These are phyloP conservation scores for Arthrobotrys sphaeroides DNA, from an alignment of 2,329 filamentous ascomycete genomes.

Conservation along the genomic window DNA sequence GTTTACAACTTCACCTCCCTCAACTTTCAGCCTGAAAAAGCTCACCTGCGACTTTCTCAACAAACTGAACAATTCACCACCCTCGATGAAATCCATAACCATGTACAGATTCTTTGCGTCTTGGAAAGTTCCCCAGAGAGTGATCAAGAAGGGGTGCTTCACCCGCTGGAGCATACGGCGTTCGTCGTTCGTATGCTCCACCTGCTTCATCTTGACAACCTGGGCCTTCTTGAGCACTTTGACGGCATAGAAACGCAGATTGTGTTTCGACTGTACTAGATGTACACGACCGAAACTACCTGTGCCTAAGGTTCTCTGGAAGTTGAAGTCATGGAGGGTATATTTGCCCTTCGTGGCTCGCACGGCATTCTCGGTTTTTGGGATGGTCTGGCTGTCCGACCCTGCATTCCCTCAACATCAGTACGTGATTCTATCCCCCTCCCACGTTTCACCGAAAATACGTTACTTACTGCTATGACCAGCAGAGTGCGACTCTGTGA, in stretches of 20 bases:
- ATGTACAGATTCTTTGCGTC: slow-evolving; percentile 96
- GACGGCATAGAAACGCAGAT: slow-evolving; percentile 96
- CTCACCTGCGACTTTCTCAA: slow-evolving; percentile 89
- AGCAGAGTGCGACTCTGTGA: slow-evolving; percentile 57
- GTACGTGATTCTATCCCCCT: not conserved
- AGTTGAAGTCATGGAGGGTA: slow-evolving; percentile 85
- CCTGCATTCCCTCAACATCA: slow-evolving; percentile 58
- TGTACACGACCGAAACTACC: slow-evolving; percentile 97
- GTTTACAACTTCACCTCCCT: not conserved
- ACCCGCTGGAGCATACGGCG: slow-evolving; percentile 94
- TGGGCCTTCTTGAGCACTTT: slow-evolving; percentile 99
- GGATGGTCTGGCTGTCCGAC: slow-evolving; percentile 58
- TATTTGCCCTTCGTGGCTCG: slow-evolving; percentile 97
- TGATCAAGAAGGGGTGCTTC: slow-evolving; percentile 97
- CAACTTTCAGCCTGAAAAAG: not conserved
- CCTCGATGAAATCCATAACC: slow-evolving; percentile 99
- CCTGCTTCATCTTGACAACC: slow-evolving; percentile 99
- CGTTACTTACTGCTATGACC: slow-evolving; percentile 60
- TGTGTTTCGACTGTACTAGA: slow-evolving; percentile 96
- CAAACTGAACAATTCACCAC: slow-evolving; percentile 94
- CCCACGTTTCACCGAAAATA: slow-evolving; percentile 43
- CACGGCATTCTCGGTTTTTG: slow-evolving; percentile 60
- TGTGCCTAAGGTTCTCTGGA: slow-evolving; percentile 90
- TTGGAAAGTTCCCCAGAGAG: slow-evolving; percentile 97
- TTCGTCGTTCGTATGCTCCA: slow-evolving; percentile 99